Conservation (phyloP, 768 basidiomycete genomes). For the Suillus placidus region DNA sequence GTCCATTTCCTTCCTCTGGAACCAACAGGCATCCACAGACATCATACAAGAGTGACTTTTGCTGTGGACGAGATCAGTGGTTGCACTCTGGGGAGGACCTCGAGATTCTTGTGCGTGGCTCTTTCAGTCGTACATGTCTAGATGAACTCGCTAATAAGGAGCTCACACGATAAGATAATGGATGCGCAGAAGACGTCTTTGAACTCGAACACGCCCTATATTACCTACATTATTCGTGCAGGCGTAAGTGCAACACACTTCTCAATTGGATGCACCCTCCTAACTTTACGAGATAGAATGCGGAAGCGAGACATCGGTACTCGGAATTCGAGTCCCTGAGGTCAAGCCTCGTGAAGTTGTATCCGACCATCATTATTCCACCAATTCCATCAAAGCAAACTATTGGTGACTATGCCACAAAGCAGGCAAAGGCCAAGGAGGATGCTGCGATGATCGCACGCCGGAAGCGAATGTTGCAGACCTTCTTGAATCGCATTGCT, state of each 20-base stretch:
- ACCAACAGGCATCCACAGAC: conserved; percentile 54
- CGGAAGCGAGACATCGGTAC: conserved; percentile 87
- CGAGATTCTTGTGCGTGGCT: conserved; percentile 68
- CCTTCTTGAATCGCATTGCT: conserved; percentile 88
- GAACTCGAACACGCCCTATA: conserved; percentile 88
- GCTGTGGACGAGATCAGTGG: conserved; percentile 74
- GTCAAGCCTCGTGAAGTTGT: conserved; percentile 78
- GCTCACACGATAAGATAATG: conserved; percentile 63
- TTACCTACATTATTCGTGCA: conserved; percentile 89
- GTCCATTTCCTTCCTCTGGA: conserved; percentile 55
- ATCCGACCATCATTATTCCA: conserved; percentile 95
- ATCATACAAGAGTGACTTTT: conserved; percentile 75
- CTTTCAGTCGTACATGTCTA: conserved; percentile 1
- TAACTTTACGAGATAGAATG: conserved; percentile 51
- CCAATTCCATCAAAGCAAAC: conserved; percentile 98
- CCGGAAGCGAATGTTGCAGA: conserved; percentile 92
- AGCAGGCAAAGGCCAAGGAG: conserved; percentile 95
- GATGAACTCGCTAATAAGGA: conserved; percentile 15
- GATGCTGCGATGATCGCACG: conserved; percentile 90
- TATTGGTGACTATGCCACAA: conserved; percentile 94
- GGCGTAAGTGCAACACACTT: conserved; percentile 56
- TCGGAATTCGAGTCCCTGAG: conserved; percentile 97
- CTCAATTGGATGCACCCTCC: conserved; percentile 11
- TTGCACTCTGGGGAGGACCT: conserved; percentile 82
- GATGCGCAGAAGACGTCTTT: conserved; percentile 95